phyloP scores from a whole-genome alignment of 441 rosid genomes.

The Brassica balearica region DNA sequence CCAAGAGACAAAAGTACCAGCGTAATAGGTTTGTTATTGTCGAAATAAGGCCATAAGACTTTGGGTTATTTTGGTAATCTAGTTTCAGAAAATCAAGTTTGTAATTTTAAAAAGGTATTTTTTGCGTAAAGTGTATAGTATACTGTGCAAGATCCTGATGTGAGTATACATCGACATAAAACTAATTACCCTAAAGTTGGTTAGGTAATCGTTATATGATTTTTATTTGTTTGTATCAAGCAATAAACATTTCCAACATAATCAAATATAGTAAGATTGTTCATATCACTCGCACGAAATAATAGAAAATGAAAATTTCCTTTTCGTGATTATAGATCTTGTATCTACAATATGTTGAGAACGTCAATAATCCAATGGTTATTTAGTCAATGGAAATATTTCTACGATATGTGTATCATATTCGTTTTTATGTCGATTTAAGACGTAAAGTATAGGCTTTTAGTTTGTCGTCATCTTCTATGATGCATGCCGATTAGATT shows the following conservation, averaged over 20 bases:
- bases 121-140: slow-evolving; percentile 14
- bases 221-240: not conserved
- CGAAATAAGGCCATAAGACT: not conserved
- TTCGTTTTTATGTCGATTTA: not conserved
- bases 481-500: slow-evolving; percentile 22
- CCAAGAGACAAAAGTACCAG: not conserved
- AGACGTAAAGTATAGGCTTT: not conserved
- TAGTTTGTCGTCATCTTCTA: not conserved
- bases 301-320: not conserved
- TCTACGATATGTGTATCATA: not conserved
- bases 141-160: not conserved
- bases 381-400: not conserved
- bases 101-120: not conserved
- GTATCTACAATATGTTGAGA: not conserved
- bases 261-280: not conserved
- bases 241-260: not conserved
- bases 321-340: slow-evolving; percentile 1
- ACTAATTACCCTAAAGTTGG: not conserved
- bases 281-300: not conserved
- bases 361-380: slow-evolving; percentile 4
- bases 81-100: slow-evolving; percentile 1
- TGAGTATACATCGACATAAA: not conserved
- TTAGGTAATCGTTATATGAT: not conserved
- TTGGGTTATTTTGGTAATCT: slow-evolving; percentile 15
- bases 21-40: not conserved